Conservation (phyloP, 768 basidiomycete genomes). For the Suillus ampliporus region DNA sequence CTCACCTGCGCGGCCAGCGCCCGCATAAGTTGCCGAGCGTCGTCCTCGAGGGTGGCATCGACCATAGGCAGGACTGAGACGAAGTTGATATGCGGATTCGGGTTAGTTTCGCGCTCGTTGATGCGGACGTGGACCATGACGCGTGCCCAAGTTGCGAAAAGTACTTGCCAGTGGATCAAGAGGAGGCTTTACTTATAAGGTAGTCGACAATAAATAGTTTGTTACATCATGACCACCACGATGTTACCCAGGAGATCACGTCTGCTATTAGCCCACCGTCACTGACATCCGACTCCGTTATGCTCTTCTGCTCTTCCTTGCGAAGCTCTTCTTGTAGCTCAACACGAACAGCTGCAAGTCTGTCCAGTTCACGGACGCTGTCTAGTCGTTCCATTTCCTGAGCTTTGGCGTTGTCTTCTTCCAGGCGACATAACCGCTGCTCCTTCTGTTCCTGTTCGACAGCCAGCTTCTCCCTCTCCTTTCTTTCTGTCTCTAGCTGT, state of each 20-base stretch:
- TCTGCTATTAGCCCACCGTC: not conserved
- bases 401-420: not conserved
- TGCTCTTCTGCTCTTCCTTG: constrained; percentile 1
- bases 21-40: constrained; percentile 72
- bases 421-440: not conserved
- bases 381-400: not conserved
- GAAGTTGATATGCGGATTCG: constrained; percentile 81
- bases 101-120: constrained; percentile 72
- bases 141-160: constrained; percentile 1
- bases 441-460: constrained; percentile 9
- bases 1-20: constrained; percentile 84
- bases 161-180: not conserved
- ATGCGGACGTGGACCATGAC: constrained; percentile 76
- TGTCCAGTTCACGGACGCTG: constrained; percentile 1
- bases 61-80: constrained; percentile 59
- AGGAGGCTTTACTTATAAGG: constrained; percentile 10
- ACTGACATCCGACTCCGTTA: not conserved
- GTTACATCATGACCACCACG: not conserved
- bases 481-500: constrained; percentile 4
- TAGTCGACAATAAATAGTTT: not conserved
- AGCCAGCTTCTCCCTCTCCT: not conserved
- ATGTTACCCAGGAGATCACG: not conserved
- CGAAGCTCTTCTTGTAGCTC: constrained; percentile 4
- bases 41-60: constrained; percentile 55
- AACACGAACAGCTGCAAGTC: not conserved